phyloP scores from a whole-genome alignment of 768 basidiomycete genomes.

The Suillus brevipes region DNA sequence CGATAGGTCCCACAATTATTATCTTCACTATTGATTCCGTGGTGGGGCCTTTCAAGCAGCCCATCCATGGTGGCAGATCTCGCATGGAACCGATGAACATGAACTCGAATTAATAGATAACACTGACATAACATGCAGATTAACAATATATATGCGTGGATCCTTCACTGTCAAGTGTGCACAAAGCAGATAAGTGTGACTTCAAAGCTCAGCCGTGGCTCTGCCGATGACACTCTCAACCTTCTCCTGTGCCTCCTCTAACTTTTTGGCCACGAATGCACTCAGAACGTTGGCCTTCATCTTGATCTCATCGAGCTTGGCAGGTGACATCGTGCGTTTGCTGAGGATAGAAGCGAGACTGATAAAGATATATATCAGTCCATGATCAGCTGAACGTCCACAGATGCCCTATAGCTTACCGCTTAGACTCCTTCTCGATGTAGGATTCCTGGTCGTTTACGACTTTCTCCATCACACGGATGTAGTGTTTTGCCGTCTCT shows the following conservation, averaged over 20 bases:
- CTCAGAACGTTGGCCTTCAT: conserved; percentile 85
- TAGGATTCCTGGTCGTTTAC: conserved; percentile 69
- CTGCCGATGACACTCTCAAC: conserved; percentile 33
- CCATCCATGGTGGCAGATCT: neutral
- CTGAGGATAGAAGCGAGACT: conserved; percentile 76
- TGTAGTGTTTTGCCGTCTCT: conserved; percentile 68
- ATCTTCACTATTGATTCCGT: neutral
- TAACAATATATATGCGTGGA: conserved; percentile 17
- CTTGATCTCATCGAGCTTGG: conserved; percentile 92
- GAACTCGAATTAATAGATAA: conserved; percentile 19
- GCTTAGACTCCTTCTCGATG: conserved; percentile 79
- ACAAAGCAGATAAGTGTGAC: conserved; percentile 1
- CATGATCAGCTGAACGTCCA: conserved; percentile 3
- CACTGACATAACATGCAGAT: conserved; percentile 12
- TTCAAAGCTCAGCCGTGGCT: conserved; percentile 46
- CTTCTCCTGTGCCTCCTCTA: conserved; percentile 32
- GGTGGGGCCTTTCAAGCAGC: neutral
- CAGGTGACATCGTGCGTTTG: conserved; percentile 73
- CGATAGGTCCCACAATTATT: neutral
- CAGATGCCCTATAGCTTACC: conserved; percentile 48
- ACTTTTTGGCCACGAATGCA: conserved; percentile 50
- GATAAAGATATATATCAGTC: conserved; percentile 14
- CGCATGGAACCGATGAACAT: neutral
- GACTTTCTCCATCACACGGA: conserved; percentile 90
- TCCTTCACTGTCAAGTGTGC: conserved; percentile 12